Conservation (phyloP, 192 early-diverging fungal genomes). For the Coemansia sp. region DNA sequence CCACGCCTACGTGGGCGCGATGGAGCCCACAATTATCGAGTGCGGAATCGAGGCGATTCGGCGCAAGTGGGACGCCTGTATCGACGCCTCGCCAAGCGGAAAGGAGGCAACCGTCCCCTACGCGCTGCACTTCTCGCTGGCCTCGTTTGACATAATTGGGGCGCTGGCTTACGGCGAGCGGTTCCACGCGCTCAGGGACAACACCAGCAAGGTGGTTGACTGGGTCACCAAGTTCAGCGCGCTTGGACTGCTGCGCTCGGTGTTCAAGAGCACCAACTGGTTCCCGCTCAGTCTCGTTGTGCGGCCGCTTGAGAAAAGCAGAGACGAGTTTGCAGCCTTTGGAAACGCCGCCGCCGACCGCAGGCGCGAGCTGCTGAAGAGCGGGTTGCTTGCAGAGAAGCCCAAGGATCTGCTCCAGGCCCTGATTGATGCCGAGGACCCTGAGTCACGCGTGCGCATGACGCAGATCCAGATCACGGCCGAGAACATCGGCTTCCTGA, state of each 20-base stretch:
- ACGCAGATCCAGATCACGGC: conserved; percentile 20
- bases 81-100: background rate
- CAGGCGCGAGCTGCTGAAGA: background rate
- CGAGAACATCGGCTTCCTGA: conserved; percentile 21
- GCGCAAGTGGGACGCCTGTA: conserved; percentile 12
- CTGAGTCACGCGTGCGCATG: conserved; percentile 22
- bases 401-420: conserved; percentile 43
- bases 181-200: conserved; percentile 8
- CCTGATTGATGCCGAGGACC: conserved; percentile 32
- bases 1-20: conserved; percentile 1
- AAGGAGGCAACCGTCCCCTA: conserved; percentile 12
- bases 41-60: conserved; percentile 11
- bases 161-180: conserved; percentile 29
- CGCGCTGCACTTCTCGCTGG: conserved; percentile 11
- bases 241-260: conserved; percentile 8
- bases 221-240: conserved; percentile 23
- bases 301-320: conserved; percentile 9
- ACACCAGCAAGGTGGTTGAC: conserved; percentile 10
- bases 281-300: conserved; percentile 10
- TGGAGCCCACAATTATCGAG: conserved; percentile 31
- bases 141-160: conserved; percentile 26
- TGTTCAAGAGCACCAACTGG: background rate
- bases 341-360: background rate
- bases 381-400: background rate
- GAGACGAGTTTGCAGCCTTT: conserved; percentile 12